Percentiles rank a stretch among this genome's conserved stretches.
These are phyloP conservation scores for Breviolum minutum DNA, from an alignment of 73 alveolate species.

Conservation along the genomic window DNA sequence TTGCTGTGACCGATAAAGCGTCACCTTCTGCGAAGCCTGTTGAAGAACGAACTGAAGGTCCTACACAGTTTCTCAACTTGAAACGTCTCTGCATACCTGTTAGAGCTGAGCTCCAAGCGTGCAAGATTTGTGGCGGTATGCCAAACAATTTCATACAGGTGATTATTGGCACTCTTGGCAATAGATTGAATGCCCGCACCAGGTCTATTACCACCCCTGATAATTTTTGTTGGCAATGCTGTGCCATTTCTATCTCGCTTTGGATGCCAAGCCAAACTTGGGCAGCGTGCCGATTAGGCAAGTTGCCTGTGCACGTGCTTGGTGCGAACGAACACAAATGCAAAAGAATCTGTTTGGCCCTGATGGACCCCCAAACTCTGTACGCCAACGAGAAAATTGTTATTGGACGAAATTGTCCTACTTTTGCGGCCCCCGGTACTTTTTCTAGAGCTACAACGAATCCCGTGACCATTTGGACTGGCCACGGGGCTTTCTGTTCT, in stretches of 20 bases:
- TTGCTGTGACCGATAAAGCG: neutral
- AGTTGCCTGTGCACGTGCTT: neutral
- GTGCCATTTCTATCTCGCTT: neutral
- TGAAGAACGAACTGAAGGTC: neutral
- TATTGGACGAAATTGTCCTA: neutral
- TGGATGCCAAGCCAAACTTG: neutral
- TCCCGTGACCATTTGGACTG: neutral
- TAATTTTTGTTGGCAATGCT: neutral
- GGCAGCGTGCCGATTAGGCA: neutral
- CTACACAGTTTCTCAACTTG: neutral
- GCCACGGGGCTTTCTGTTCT: neutral
- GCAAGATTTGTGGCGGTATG: neutral
- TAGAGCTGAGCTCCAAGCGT: neutral
- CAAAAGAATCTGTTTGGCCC: neutral
- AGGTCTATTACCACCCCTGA: neutral
- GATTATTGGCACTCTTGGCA: constrained; percentile 8
- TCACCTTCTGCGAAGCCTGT: constrained; percentile 19
- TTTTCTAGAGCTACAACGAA: neutral
- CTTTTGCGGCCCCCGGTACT: neutral
- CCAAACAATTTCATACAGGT: neutral
- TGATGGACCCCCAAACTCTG: neutral
- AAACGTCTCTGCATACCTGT: neutral
- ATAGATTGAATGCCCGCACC: neutral
- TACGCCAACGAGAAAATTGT: neutral
- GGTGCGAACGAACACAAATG: neutral